Evolutionary conservation across 2,329 filamentous ascomycete genomes (phyloP).

Genomic region (Epichloe gansuensis): DNA sequence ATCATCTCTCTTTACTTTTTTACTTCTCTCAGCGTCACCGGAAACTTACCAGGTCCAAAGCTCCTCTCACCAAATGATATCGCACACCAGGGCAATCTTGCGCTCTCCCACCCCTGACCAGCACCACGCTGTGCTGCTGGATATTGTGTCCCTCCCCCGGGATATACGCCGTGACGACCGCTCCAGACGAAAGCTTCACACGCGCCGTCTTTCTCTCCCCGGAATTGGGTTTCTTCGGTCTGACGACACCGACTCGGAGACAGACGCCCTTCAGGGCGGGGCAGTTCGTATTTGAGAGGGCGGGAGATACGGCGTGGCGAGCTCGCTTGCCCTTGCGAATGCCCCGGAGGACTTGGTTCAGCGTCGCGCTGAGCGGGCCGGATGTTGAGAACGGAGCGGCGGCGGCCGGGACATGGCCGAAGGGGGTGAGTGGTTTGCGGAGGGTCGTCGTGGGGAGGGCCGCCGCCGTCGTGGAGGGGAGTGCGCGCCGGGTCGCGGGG

Average conservation of each 20-base stretch:
- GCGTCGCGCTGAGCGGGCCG: constrained; percentile 44
- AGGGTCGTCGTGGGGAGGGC: constrained; percentile 6
- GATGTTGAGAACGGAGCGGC: constrained; percentile 45
- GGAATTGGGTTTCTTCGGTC: constrained; percentile 98
- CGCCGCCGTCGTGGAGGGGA: constrained; percentile 3
- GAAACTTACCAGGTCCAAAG: constrained; percentile 73
- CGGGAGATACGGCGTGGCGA: constrained; percentile 79
- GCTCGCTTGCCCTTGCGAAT: constrained; percentile 68
- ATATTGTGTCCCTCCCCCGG: constrained; percentile 95
- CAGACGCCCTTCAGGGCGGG: constrained; percentile 93
- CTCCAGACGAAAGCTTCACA: constrained; percentile 76
- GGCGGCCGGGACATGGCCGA: neutral
- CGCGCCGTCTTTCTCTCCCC: constrained; percentile 92
- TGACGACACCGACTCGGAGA: constrained; percentile 81
- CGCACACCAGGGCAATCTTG: constrained; percentile 99
- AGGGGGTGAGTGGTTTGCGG: constrained; percentile 3
- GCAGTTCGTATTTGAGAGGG: constrained; percentile 53
- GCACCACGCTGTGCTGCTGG: constrained; percentile 94
- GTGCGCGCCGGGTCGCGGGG: constrained; percentile 16
- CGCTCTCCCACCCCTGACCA: constrained; percentile 81
- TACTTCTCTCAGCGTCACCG: no score
- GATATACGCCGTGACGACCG: constrained; percentile 84
- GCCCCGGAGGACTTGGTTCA: constrained; percentile 63
- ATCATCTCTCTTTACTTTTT: no score
- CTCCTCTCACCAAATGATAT: constrained; percentile 85